These are phyloP conservation scores for Fusarium compactum DNA, from an alignment of 2,329 filamentous ascomycete genomes.

Conservation along the genomic window DNA sequence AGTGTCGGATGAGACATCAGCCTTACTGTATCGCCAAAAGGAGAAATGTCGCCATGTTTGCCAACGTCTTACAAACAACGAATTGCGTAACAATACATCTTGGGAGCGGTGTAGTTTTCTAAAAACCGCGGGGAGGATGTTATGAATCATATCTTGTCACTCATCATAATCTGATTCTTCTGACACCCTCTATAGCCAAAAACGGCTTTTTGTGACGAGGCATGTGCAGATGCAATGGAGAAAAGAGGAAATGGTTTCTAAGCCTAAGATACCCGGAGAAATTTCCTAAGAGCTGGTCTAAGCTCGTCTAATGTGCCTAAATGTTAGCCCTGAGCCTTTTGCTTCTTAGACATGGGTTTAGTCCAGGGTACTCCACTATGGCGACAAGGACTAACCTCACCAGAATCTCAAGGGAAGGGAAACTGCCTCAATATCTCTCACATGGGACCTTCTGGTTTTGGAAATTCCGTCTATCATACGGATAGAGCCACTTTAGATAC, in stretches of 20 bases:
- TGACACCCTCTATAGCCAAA: not conserved
- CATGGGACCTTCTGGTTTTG: not conserved
- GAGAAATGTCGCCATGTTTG: not conserved
- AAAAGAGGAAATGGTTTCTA: not conserved
- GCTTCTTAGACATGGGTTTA: not conserved
- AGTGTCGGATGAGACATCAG: not conserved
- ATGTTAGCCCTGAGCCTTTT: not conserved
- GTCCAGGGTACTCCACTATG: not conserved
- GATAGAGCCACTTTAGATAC: too few relatives aligned
- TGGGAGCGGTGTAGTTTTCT: not conserved
- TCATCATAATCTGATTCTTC: not conserved
- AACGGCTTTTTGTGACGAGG: not conserved
- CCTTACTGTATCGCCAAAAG: not conserved
- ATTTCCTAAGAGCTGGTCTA: not conserved
- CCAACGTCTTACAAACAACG: not conserved
- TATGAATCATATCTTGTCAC: not conserved
- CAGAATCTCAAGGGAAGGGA: not conserved
- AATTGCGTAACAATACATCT: not conserved
- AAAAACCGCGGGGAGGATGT: not conserved
- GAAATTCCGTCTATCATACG: too few relatives aligned
- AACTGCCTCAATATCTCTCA: constrained; percentile 18
- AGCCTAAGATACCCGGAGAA: not conserved
- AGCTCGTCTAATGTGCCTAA: not conserved
- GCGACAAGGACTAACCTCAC: not conserved
- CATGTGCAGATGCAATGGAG: too few relatives aligned